Evolutionary conservation across 2,329 filamentous ascomycete genomes (phyloP).

Genomic region (Alternaria arbusti): DNA sequence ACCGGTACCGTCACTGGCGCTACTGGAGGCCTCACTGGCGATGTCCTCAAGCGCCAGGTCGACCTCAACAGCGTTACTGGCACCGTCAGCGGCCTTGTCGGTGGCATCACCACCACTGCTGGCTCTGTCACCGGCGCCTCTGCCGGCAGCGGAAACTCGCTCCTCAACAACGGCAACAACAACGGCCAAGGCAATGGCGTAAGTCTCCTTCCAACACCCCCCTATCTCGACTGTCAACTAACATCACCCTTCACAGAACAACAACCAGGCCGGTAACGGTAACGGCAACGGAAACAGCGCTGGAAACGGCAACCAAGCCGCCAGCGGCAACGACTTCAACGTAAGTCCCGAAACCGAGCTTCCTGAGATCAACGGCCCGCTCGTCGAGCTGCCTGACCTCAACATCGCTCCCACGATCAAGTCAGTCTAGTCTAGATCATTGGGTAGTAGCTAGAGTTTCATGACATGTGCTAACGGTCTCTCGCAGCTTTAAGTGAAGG

Average conservation of each 20-base stretch:
- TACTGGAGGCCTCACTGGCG: neutral
- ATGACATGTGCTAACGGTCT: neutral
- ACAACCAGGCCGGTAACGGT: neutral
- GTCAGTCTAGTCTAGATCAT: slow-evolving; percentile 7
- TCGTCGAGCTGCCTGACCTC: slow-evolving; percentile 6
- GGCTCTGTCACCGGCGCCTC: slow-evolving; percentile 15
- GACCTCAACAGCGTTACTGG: neutral
- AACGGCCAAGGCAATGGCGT: slow-evolving; percentile 12
- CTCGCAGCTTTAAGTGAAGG: neutral
- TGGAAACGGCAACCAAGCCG: slow-evolving; percentile 10
- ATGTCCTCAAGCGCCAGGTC: neutral
- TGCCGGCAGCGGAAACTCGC: slow-evolving; percentile 8
- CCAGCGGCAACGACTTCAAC: slow-evolving; percentile 19
- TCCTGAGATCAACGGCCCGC: neutral
- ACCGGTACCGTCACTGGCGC: neutral
- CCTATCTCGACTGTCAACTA: neutral
- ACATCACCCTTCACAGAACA: neutral
- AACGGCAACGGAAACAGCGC: slow-evolving; percentile 17
- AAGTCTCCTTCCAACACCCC: neutral
- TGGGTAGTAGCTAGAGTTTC: neutral
- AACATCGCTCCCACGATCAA: slow-evolving; percentile 10
- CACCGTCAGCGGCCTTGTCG: neutral
- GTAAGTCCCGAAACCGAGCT: slow-evolving; percentile 15
- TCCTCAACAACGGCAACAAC: slow-evolving; percentile 7
- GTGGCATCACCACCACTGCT: slow-evolving; percentile 2